These are phyloP conservation scores for Quercus engelmannii DNA, from an alignment of 306 rosid species.

Conservation along the genomic window DNA sequence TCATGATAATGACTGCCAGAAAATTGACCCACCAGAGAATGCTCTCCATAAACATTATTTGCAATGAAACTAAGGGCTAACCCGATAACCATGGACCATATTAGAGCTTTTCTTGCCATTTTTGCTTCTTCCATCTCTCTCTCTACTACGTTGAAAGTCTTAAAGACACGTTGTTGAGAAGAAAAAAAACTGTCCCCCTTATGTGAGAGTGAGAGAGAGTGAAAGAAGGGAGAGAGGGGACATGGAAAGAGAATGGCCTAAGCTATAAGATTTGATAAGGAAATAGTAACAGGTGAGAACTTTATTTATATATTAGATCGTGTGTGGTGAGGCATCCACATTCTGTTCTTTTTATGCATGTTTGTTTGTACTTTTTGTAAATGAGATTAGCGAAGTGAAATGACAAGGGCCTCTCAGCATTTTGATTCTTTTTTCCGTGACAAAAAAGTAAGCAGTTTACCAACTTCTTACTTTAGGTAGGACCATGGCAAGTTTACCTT, in stretches of 20 bases:
- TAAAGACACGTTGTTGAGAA: slow-evolving; percentile 20
- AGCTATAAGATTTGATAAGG: slow-evolving; percentile 38
- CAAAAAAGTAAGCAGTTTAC: slow-evolving; percentile 38
- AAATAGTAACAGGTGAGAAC: slow-evolving; percentile 14
- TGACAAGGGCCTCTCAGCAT: neutral
- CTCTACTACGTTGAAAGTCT: neutral
- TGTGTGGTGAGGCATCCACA: slow-evolving; percentile 31
- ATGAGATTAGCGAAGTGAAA: neutral
- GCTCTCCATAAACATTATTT: neutral
- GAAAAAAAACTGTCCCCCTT: slow-evolving; percentile 6
- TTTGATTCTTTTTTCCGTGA: neutral
- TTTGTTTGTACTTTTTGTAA: neutral
- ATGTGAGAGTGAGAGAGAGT: slow-evolving; percentile 13
- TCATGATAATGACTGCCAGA: neutral
- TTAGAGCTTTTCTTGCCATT: slow-evolving; percentile 26
- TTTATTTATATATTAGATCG: slow-evolving; percentile 38
- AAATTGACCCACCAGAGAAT: neutral
- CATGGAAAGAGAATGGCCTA: slow-evolving; percentile 47
- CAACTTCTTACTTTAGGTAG: slow-evolving; percentile 47
- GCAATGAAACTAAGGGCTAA: slow-evolving; percentile 16
- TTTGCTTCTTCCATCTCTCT: slow-evolving; percentile 23
- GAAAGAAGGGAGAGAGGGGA: slow-evolving; percentile 11
- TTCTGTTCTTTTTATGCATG: neutral
- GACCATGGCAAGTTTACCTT: slow-evolving; percentile 37
- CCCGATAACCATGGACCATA: slow-evolving; percentile 17